Base-by-base conservation (phyloP, 495 filamentous ascomycete species). In the Usnea hakonensis region DNA sequence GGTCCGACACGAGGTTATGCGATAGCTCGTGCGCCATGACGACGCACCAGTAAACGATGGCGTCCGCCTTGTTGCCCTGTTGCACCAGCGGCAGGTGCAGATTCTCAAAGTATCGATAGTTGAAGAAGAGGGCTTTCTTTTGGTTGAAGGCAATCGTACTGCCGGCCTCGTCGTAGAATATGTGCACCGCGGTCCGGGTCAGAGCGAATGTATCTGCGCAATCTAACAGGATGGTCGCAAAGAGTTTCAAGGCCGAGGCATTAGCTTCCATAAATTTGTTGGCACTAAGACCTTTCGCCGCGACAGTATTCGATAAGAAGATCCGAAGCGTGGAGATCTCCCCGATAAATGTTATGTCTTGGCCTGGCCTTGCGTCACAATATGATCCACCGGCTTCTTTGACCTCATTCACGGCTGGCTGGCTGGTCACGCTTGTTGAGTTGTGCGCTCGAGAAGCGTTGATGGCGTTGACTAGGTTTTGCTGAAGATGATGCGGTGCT, bases 71-170 rank as follows among this genome's bases (percentile, higher is more conserved):
- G 28, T 75, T 44, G 38, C 67, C 70, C 63, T 75, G 71, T 19
- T 78, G 75, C 17, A 79, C 65, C 19, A 77, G 69, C 33, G 72
- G 70, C 57, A 81, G 74, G 72, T 98, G 94, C 35, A 95, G 73
- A 66, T 91, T 83, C 56, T 86, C 79, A 67, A 91, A 97, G 75
- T 90, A 97, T 38, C 89, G 79, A 64, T 91, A 83, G 68, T 97
- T 99, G 79, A 91, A 97, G 78, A 97, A 97, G 37, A 97, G 82
- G 66, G 85, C 88, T 53, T 92, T 91, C 44, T 81, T 80, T 28
- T 78, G 78, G 70, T 97, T 99, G 81, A 99, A 99, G 0, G 95
- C 94, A 63, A 99, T 96, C 2, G 91, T 90, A 64, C 80, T 81
- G 11, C 90, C 87, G 11, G 76, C 74, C 23, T 87, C 82, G 64